Conservation (phyloP, 257 asterid genomes). For the Ajuga chamaepitys region DNA sequence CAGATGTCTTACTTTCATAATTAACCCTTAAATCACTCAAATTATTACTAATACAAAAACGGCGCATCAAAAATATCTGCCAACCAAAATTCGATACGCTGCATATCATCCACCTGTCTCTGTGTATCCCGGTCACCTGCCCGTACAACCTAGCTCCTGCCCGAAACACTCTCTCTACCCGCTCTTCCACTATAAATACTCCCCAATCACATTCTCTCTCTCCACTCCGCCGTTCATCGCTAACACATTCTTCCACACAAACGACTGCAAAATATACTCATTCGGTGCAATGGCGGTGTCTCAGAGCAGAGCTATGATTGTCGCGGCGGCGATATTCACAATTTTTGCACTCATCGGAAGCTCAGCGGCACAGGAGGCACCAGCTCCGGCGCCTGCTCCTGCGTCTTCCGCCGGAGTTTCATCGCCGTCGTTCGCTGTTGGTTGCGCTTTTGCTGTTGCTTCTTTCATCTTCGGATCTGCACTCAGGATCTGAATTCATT, state of each 20-base stretch:
- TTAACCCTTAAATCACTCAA: conserved; percentile 10
- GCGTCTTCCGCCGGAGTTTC: conserved; percentile 35
- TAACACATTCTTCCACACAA: not conserved
- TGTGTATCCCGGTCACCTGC: conserved; percentile 37
- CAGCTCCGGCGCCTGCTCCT: conserved; percentile 52
- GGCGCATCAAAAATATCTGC: not conserved
- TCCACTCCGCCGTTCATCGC: conserved; percentile 12
- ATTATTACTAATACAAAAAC: not conserved
- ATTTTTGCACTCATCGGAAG: conserved; percentile 32
- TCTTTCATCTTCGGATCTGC: conserved; percentile 47
- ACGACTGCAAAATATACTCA: not conserved
- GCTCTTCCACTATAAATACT: conserved; percentile 6
- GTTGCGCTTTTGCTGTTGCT: conserved; percentile 25
- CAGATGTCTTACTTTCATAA: conserved; percentile 5
- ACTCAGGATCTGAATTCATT: conserved; percentile 35
- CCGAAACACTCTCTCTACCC: conserved; percentile 18
- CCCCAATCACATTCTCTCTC: not conserved
- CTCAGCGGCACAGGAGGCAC: conserved; percentile 38
- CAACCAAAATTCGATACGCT: not conserved
- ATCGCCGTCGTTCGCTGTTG: conserved; percentile 36
- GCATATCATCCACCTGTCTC: conserved; percentile 30
- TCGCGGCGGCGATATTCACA: conserved; percentile 18
- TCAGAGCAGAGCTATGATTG: conserved; percentile 5
- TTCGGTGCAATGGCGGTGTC: conserved; percentile 39
- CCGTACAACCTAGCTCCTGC: conserved; percentile 35